Conservation (phyloP, 148 eudicot species). For the Rhododendron griersonianum region DNA sequence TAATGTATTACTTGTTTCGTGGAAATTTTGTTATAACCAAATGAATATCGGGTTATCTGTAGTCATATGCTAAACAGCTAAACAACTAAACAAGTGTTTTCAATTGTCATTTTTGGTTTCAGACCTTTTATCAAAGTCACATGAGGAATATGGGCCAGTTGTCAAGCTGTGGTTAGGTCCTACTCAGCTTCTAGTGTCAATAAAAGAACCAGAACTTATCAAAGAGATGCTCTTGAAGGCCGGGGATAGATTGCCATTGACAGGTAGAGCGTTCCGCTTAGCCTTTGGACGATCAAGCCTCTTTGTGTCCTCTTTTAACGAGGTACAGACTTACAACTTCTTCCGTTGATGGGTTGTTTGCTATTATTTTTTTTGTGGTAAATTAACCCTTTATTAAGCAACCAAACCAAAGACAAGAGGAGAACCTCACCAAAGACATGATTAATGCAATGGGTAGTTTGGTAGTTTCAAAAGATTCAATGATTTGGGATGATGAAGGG, state of each 20-base stretch:
- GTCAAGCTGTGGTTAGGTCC: slow-evolving; percentile 56
- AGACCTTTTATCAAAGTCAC: slow-evolving; percentile 41
- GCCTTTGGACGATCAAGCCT: slow-evolving; percentile 54
- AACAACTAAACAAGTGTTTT: not conserved
- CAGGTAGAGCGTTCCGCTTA: slow-evolving; percentile 40
- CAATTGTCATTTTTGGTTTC: slow-evolving; percentile 12
- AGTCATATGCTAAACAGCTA: not conserved
- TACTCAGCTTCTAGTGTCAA: slow-evolving; percentile 47
- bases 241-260: slow-evolving; percentile 48
- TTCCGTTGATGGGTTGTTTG: not conserved
- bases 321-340: slow-evolving; percentile 18
- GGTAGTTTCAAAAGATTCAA: too few relatives aligned
- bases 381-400: too few relatives aligned
- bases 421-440: too few relatives aligned
- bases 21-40: not conserved
- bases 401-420: too few relatives aligned
- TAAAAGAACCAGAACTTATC: slow-evolving; percentile 36
- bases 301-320: slow-evolving; percentile 44
- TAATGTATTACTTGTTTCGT: not conserved
- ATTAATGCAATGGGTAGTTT: too few relatives aligned
- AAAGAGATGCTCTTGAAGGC: slow-evolving; percentile 49
- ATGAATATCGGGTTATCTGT: not conserved
- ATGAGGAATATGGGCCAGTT: slow-evolving; percentile 41
- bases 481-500: too few relatives aligned
- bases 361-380: not conserved